Base-by-base conservation (phyloP, 2,329 filamentous ascomycete species). In the Aureobasidium namibiae region DNA sequence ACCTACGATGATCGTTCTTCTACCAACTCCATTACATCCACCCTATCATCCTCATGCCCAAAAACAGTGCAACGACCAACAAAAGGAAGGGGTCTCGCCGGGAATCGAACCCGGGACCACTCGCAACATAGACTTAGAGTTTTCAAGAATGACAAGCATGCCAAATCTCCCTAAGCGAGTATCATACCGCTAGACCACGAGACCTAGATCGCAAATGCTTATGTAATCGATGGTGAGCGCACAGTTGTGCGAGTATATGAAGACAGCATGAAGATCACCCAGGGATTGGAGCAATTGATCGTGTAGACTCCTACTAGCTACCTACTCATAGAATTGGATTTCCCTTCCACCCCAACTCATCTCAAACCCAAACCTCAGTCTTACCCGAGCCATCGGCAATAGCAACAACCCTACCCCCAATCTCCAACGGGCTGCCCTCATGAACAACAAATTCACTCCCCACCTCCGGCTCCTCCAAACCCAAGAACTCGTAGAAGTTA, bases 381-480 rank as follows among this genome's bases (percentile, higher is more conserved):
- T 26, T 46, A 1, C 68, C 69, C 9, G 62, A 64, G 1, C 79
- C 78, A 56, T 74, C 74, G 7, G 75, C 78, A 14, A 85, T 78
- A 11, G 78, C 82, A 67, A 77, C 77, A 45, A 87, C 76, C 49
- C 79, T 71, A 6, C 78, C 77, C 4, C 79, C 80, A 66, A 86
- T 81, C 64, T 84, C 77, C 62, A 88, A 66, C 21, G 85, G 85
- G 64, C 75, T 83, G 0, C 84, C 84, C 67, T 88, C 84, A 56
- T 78, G 83, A 6, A 88, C 75, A 3, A 86, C 76, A 71, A 86
- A 88, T 63, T 87, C 74, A 64, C 36, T 63, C 62, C 56, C 66
- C 63, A 69, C 61, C 24, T 61, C 46, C 34, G 61, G 48, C 24
- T 64, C 29, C 8, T 75, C 65, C 1, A 81, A 63, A 0, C 83